These are phyloP conservation scores for Mucor plumbeus DNA, from an alignment of 371 early-diverging fungal species.

Conservation along the genomic window DNA sequence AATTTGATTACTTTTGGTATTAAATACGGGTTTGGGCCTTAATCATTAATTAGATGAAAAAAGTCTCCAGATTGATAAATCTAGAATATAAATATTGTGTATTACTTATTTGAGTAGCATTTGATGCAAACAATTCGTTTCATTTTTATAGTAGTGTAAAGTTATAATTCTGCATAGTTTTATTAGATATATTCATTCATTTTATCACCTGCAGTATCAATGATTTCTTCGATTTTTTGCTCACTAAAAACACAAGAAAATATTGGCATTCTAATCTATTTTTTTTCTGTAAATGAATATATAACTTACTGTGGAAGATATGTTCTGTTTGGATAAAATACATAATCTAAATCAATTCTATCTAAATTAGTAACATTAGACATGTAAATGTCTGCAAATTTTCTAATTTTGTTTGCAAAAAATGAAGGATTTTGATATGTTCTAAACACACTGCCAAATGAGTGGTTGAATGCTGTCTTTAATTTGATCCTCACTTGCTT, in stretches of 20 bases:
- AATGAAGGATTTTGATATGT: slow-evolving; percentile 68
- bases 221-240: slow-evolving; percentile 48
- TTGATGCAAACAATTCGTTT: too few species aligned
- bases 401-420: slow-evolving; percentile 69
- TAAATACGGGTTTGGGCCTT: too few species aligned
- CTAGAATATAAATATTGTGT: too few species aligned
- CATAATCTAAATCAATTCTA: slow-evolving; percentile 60
- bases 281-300: neutral
- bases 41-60: too few species aligned
- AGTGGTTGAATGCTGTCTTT: slow-evolving; percentile 59
- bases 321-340: slow-evolving; percentile 67
- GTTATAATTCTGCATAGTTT: neutral
- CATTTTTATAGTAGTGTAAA: neutral
- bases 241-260: slow-evolving; percentile 31
- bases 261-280: neutral
- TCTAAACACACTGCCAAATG: slow-evolving; percentile 73
- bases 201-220: slow-evolving; percentile 36
- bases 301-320: slow-evolving; percentile 65
- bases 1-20: too few species aligned
- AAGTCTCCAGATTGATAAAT: too few species aligned
- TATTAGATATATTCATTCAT: neutral
- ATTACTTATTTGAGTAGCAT: too few species aligned
- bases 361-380: slow-evolving; percentile 64
- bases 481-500: slow-evolving; percentile 47
- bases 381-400: slow-evolving; percentile 61